phyloP scores from a whole-genome alignment of 2,329 filamentous ascomycete genomes.

The Periglandula ipomoeae region DNA sequence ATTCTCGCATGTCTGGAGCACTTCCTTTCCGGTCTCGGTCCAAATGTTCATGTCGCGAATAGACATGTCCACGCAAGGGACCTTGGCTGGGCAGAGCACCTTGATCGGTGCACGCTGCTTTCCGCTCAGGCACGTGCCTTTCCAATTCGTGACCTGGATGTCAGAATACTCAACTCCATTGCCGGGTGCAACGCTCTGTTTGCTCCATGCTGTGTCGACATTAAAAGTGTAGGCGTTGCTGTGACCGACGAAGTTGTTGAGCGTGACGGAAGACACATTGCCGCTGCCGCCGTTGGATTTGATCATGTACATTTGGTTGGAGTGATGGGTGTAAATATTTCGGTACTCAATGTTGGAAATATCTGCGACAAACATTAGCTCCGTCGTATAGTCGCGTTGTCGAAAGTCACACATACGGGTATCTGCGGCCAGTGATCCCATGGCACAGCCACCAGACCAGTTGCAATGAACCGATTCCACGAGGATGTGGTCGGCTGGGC shows the following conservation, averaged over 20 bases:
- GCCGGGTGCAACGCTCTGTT: background rate
- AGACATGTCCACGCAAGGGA: background rate
- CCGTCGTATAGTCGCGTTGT: too few species aligned
- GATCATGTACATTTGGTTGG: background rate
- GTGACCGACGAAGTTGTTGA: slow-evolving; percentile 2
- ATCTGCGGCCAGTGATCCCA: background rate
- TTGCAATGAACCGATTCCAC: slow-evolving; percentile 2
- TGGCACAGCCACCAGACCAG: background rate
- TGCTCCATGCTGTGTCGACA: background rate
- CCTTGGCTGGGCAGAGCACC: background rate
- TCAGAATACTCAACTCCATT: background rate
- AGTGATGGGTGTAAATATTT: slow-evolving; percentile 1
- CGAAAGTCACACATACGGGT: background rate
- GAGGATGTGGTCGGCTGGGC: background rate
- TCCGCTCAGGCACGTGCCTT: background rate
- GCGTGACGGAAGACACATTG: background rate
- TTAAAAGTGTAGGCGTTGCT: background rate
- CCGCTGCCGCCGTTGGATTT: slow-evolving; percentile 1
- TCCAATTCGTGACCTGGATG: background rate
- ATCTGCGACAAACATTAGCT: background rate
- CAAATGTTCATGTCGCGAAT: background rate
- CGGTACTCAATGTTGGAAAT: background rate
- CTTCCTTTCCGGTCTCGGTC: background rate
- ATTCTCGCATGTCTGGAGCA: background rate
- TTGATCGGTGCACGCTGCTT: background rate